These are phyloP conservation scores for Aspergillus texensis DNA, from an alignment of 2,329 filamentous ascomycete species.

Conservation along the genomic window DNA sequence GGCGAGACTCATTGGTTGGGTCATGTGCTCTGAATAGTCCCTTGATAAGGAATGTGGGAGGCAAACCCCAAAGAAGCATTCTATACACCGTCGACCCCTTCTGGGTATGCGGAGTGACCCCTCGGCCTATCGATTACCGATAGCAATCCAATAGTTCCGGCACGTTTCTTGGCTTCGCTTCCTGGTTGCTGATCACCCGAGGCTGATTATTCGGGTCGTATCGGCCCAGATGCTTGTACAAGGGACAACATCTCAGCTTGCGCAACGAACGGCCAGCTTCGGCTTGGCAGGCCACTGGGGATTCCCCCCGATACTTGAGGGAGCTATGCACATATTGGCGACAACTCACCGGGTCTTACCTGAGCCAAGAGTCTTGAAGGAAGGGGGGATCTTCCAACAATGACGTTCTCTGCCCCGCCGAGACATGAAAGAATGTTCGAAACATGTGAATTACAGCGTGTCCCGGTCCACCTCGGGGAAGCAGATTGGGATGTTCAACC, in stretches of 20 bases:
- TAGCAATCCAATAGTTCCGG: conserved; percentile 20
- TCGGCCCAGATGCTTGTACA: conserved; percentile 23
- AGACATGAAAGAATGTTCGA: conserved; percentile 22
- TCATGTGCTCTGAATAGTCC: conserved; percentile 4
- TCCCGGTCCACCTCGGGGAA: conserved; percentile 10
- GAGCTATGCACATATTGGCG: neutral
- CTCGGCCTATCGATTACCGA: neutral
- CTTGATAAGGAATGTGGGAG: conserved; percentile 1
- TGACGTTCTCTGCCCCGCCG: conserved; percentile 30
- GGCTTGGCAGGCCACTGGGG: conserved; percentile 7
- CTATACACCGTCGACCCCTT: conserved; percentile 2
- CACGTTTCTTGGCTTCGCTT: conserved; percentile 26
- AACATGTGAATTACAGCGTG: conserved; percentile 30
- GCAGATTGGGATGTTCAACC: neutral
- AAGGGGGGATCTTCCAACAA: conserved; percentile 29
- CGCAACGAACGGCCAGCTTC: conserved; percentile 7
- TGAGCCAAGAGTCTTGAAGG: conserved; percentile 30
- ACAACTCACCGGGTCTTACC: conserved; percentile 11
- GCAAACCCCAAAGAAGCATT: neutral
- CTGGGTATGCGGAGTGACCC: neutral
- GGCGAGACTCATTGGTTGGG: neutral
- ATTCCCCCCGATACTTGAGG: conserved; percentile 3
- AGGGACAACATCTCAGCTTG: conserved; percentile 12
- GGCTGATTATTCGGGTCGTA: conserved; percentile 31
- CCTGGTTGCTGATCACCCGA: conserved; percentile 38